phyloP scores from a whole-genome alignment of 2,329 filamentous ascomycete genomes.

The Samsoniella hepiali region DNA sequence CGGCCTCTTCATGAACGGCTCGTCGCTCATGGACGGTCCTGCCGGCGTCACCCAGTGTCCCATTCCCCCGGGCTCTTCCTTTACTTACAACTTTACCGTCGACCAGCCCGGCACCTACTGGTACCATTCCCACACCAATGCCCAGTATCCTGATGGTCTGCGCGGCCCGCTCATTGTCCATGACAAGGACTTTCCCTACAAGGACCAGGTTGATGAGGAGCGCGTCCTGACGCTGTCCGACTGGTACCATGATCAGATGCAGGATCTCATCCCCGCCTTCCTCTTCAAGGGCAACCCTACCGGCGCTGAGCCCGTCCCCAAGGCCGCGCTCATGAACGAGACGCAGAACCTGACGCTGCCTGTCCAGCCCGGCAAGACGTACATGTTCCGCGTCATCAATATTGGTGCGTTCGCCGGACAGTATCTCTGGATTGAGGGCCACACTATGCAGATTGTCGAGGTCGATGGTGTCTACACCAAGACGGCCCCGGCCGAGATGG shows the following conservation, averaged over 20 bases:
- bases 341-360: constrained; percentile 56
- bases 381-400: constrained; percentile 69
- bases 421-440: constrained; percentile 64
- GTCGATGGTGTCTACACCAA: constrained; percentile 70
- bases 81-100: constrained; percentile 67
- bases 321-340: constrained; percentile 70
- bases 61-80: constrained; percentile 60
- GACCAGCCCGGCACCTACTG: constrained; percentile 72
- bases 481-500: constrained; percentile 54
- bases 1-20: constrained; percentile 66
- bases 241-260: constrained; percentile 64
- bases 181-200: constrained; percentile 58
- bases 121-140: constrained; percentile 70
- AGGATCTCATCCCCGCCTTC: constrained; percentile 44
- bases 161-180: constrained; percentile 63
- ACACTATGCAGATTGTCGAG: constrained; percentile 67
- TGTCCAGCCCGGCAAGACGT: constrained; percentile 66
- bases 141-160: constrained; percentile 69
- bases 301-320: constrained; percentile 63
- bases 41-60: constrained; percentile 63
- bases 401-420: constrained; percentile 68
- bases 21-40: constrained; percentile 69
- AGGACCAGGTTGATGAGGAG: constrained; percentile 58
- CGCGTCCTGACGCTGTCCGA: constrained; percentile 63
- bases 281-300: constrained; percentile 54